Evolutionary conservation across 371 early-diverging fungal species (phyloP), one percentile per base, ranked within the genome.

Genomic region (Mucor indicus): DNA sequence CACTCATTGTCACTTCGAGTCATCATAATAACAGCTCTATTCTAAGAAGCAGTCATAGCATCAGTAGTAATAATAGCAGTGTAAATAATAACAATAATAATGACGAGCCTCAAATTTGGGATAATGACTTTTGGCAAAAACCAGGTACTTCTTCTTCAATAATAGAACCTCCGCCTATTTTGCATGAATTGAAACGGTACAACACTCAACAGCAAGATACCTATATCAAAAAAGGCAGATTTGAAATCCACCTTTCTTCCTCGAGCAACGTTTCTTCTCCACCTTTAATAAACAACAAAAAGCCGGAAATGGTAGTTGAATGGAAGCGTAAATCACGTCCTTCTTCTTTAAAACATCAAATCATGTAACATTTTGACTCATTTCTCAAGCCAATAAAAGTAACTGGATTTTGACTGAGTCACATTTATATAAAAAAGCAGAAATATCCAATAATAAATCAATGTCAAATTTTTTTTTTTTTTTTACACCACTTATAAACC

Each of bases 161-260:
- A 6, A 29, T 29, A 29, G 38, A 25, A n/a, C 41, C 48, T 9
- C 57, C 53, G 4, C 59, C 62, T 1, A 60, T 60, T 31, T 20
- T 61, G 39, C 62, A 55, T 35, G 52, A 53, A 50, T 46, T 51
- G 23, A 58, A 50, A 29, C 47, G 25, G 25, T 25, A 35, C 21
- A 21, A 10, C 32, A 2, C 9, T 33, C 5, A 44, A 49, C 19
- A 29, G 30, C 44, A 39, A 12, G 50, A 52, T 32, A 51, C 52
- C 3, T 31, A 16, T 27, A 50, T 71, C n/a, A 60, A 58, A 33
- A 61, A 58, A 45, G 72, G 72, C 15, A 51, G 72, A 22, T 71
- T 71, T 53, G 72, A 71, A 40, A 66, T 71, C 12, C 44, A 38
- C 16, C n/a, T 52, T 16, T 37, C 46, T 39, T 30, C 38, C n/a